Percentiles rank a stretch among this genome's conserved stretches.
Evolutionary conservation across 2,329 filamentous ascomycete genomes (phyloP).

Genomic region (Pseudogymnoascus sp.): DNA sequence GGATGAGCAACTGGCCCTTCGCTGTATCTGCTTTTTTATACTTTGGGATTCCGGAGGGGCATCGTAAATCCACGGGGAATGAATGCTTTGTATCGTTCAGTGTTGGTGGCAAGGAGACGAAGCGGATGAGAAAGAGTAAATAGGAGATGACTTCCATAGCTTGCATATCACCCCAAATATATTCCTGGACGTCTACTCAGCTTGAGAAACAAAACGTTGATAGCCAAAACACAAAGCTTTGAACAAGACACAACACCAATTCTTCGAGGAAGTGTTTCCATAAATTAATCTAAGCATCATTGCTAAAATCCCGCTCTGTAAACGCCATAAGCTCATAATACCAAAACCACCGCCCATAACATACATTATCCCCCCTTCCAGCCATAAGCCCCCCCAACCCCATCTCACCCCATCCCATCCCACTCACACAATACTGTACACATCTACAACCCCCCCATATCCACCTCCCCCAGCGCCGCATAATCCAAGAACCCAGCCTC

Average conservation of each 20-base stretch:
- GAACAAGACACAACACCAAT: not conserved
- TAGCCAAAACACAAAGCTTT: not conserved
- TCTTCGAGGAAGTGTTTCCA: not conserved
- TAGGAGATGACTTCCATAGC: no score
- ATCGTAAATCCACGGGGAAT: no score
- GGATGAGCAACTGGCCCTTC: no score
- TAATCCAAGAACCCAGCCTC: slow-evolving; percentile 58
- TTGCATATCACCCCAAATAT: no score
- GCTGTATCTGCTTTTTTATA: no score
- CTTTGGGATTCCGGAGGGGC: no score
- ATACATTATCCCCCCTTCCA: not conserved
- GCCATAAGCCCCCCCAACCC: not conserved
- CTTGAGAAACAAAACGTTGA: not conserved
- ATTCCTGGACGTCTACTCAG: no score
- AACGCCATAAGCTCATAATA: not conserved
- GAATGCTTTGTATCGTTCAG: no score
- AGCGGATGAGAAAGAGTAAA: no score
- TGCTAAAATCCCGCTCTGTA: not conserved
- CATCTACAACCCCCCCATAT: slow-evolving; percentile 22
- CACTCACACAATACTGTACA: not conserved
- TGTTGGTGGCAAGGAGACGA: no score
- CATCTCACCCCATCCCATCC: not conserved
- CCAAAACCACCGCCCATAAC: not conserved
- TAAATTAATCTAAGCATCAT: not conserved
- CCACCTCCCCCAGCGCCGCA: slow-evolving; percentile 19